Conservation (phyloP, 140 eudicot species). For the Flaveria floridana region DNA sequence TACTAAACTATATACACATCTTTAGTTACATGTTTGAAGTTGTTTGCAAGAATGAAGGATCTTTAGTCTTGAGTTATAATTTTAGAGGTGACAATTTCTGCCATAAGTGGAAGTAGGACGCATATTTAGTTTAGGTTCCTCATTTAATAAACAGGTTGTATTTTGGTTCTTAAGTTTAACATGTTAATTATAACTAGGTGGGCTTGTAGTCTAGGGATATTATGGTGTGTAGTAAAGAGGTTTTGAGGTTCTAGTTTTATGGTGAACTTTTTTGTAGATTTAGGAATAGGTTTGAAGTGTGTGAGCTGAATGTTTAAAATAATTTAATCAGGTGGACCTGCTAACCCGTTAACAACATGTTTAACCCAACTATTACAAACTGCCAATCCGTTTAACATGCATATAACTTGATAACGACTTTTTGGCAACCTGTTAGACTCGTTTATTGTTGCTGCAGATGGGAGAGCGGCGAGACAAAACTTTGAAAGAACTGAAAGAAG, state of each 20-base stretch:
- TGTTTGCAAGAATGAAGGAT: not conserved
- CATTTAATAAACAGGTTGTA: not conserved
- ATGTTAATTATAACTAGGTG: too few relatives aligned
- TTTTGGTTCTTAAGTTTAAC: not conserved
- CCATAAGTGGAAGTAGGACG: too few relatives aligned
- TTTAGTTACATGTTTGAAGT: not conserved
- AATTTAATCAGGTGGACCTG: not conserved
- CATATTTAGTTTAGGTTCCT: too few relatives aligned
- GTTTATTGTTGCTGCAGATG: constrained; percentile 39
- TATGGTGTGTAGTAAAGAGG: too few relatives aligned
- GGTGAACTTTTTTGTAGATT: too few relatives aligned
- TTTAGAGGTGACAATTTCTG: not conserved
- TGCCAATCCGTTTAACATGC: not conserved
- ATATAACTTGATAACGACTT: not conserved
- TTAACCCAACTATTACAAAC: not conserved
- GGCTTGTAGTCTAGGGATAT: too few relatives aligned
- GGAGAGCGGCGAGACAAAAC: constrained; percentile 88
- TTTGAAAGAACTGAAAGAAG: constrained; percentile 70
- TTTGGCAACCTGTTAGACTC: not conserved
- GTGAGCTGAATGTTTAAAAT: too few relatives aligned
- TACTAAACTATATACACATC: not conserved
- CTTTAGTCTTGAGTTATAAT: not conserved
- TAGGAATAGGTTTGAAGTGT: too few relatives aligned
- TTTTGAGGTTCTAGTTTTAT: too few relatives aligned
- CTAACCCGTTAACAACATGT: not conserved